Percentiles rank a stretch among this genome's conserved stretches.
phyloP scores from a whole-genome alignment of 73 alveolate species.

The Urostyla sp. region DNA sequence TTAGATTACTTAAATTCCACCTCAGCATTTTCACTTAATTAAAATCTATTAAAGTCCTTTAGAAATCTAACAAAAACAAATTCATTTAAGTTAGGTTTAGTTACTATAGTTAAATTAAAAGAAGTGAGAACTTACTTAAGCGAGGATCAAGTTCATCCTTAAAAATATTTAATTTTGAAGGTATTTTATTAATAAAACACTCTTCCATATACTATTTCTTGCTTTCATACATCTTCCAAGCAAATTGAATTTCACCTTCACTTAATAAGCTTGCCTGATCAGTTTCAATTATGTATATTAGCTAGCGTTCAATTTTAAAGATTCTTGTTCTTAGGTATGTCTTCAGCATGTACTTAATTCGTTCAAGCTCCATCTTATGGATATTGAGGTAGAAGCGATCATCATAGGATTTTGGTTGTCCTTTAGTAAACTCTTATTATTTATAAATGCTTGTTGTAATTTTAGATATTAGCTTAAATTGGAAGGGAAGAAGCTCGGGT shows the following conservation, averaged over 20 bases:
- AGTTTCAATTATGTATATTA: conserved; percentile 29
- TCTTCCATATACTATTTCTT: conserved; percentile 26
- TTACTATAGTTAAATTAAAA: neutral
- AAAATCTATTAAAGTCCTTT: neutral
- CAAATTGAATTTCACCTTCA: conserved; percentile 22
- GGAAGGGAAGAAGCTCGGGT: too few species aligned
- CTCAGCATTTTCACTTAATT: neutral
- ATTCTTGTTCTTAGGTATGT: conserved; percentile 66
- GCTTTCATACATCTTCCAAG: conserved; percentile 27
- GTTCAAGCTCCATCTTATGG: conserved; percentile 63
- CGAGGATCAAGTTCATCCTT: conserved; percentile 15
- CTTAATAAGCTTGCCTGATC: conserved; percentile 7
- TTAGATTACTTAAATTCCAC: neutral
- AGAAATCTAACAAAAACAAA: conserved; percentile 41
- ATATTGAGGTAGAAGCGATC: conserved; percentile 43
- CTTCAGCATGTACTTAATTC: conserved; percentile 62
- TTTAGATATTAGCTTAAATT: too few species aligned
- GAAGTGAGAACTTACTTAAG: neutral
- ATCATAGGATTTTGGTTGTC: too few species aligned
- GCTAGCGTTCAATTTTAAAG: conserved; percentile 34
- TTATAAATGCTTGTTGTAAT: too few species aligned
- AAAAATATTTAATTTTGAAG: neutral
- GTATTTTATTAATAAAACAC: conserved; percentile 11
- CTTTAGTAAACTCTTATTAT: too few species aligned
- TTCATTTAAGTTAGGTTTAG: conserved; percentile 16